phyloP scores from a whole-genome alignment of 176 grass and related monocot species.

The Raddia guianensis region DNA sequence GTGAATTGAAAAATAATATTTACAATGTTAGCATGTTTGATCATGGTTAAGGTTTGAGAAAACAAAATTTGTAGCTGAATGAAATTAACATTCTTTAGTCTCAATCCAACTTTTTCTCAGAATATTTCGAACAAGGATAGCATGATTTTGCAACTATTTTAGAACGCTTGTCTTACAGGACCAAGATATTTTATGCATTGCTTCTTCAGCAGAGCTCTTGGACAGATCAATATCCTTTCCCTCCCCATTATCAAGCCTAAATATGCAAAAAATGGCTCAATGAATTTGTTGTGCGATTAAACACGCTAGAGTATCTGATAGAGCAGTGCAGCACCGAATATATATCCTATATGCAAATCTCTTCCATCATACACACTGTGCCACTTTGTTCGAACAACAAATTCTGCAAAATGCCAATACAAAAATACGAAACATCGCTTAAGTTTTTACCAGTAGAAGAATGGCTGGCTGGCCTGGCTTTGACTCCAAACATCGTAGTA shows the following conservation, averaged over 20 bases:
- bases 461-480: constrained; percentile 83
- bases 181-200: too few relatives aligned
- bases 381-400: background rate
- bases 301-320: background rate
- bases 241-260: too few relatives aligned
- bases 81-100: too few relatives aligned
- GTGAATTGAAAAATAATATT: background rate
- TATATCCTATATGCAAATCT: background rate
- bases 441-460: constrained; percentile 93
- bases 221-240: too few relatives aligned
- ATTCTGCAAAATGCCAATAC: background rate
- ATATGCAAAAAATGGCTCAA: too few relatives aligned
- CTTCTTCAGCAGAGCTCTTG: too few relatives aligned
- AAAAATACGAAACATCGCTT: background rate
- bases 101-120: too few relatives aligned
- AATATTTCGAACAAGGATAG: too few relatives aligned
- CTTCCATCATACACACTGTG: background rate
- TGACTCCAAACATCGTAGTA: constrained; percentile 79
- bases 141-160: too few relatives aligned
- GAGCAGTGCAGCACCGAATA: background rate
- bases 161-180: too few relatives aligned
- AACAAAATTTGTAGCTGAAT: too few relatives aligned
- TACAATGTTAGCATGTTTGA: background rate
- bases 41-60: background rate
- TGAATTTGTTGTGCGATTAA: too few relatives aligned